Conservation (phyloP, 2,329 filamentous ascomycete genomes). For the Stagonosporopsis cucurbitacearum region DNA sequence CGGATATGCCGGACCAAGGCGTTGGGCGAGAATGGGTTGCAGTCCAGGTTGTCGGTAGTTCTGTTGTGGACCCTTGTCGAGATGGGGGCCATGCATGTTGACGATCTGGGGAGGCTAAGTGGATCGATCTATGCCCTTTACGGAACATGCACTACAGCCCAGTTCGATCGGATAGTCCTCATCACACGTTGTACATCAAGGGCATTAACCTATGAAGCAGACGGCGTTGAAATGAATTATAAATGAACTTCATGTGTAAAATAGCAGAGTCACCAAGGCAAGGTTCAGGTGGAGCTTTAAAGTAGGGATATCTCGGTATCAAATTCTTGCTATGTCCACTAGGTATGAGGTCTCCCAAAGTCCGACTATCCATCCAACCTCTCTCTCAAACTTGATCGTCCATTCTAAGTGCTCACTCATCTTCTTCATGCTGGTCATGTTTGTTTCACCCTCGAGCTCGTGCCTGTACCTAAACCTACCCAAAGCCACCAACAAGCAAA, state of each 20-base stretch:
- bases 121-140: background rate
- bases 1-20: constrained; percentile 1
- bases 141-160: background rate
- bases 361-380: background rate
- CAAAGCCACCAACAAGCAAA: constrained; percentile 6
- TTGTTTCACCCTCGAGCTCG: background rate
- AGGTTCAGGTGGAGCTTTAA: background rate
- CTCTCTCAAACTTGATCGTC: background rate
- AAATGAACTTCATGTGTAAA: too few relatives aligned
- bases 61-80: background rate
- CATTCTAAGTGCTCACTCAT: constrained; percentile 15
- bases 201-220: too few relatives aligned
- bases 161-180: background rate
- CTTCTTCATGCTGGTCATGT: constrained; percentile 7
- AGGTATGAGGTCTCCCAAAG: background rate
- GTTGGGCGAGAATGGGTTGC: background rate
- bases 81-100: background rate
- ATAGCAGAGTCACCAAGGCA: background rate
- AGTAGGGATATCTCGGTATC: background rate
- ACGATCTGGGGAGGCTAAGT: constrained; percentile 3
- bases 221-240: too few relatives aligned
- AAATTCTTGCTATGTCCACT: constrained; percentile 9
- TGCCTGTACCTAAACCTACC: constrained; percentile 2
- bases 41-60: background rate
- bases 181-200: too few relatives aligned